These are phyloP conservation scores for Amylocarpus encephaloides DNA, from an alignment of 2,329 filamentous ascomycete genomes.

Conservation along the genomic window DNA sequence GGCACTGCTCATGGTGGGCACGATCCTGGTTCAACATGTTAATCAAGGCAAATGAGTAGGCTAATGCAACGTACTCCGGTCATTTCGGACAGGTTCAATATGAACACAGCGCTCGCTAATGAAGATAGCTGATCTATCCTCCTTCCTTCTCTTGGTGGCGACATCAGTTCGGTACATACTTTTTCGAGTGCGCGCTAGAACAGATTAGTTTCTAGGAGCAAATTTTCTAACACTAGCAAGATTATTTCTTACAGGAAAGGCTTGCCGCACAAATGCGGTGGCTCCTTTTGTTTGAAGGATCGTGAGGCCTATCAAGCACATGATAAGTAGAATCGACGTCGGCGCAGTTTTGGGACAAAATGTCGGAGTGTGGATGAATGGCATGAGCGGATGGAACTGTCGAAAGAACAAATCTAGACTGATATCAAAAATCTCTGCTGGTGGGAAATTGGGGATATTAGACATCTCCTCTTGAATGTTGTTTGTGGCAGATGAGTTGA, in stretches of 20 bases:
- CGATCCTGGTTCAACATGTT: slow-evolving; percentile 4
- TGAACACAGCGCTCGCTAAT: slow-evolving; percentile 21
- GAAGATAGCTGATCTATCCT: slow-evolving; percentile 19
- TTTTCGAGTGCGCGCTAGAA: slow-evolving; percentile 19
- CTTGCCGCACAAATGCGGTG: slow-evolving; percentile 37
- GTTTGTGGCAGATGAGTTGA: slow-evolving; percentile 20
- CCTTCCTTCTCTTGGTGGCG: slow-evolving; percentile 13
- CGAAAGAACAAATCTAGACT: slow-evolving; percentile 48
- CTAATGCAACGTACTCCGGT: slow-evolving; percentile 14
- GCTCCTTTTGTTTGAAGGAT: slow-evolving; percentile 46
- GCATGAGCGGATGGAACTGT: slow-evolving; percentile 45
- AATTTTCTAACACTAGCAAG: not conserved
- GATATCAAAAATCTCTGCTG: slow-evolving; percentile 47
- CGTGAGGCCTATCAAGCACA: slow-evolving; percentile 47
- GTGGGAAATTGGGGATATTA: slow-evolving; percentile 37
- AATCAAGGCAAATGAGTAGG: not conserved
- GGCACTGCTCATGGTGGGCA: slow-evolving; percentile 34
- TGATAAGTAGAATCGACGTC: slow-evolving; percentile 41
- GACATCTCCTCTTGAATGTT: slow-evolving; percentile 21
- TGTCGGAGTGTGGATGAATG: slow-evolving; percentile 47
- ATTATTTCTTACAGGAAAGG: slow-evolving; percentile 16
- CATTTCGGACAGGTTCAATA: slow-evolving; percentile 20
- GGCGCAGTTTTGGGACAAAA: slow-evolving; percentile 44
- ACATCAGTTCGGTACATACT: slow-evolving; percentile 18
- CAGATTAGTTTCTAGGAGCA: slow-evolving; percentile 1